Evolutionary conservation across 2,329 filamentous ascomycete species (phyloP), one percentile per base, ranked within the genome.

Genomic region (Fusarium sp.): DNA sequence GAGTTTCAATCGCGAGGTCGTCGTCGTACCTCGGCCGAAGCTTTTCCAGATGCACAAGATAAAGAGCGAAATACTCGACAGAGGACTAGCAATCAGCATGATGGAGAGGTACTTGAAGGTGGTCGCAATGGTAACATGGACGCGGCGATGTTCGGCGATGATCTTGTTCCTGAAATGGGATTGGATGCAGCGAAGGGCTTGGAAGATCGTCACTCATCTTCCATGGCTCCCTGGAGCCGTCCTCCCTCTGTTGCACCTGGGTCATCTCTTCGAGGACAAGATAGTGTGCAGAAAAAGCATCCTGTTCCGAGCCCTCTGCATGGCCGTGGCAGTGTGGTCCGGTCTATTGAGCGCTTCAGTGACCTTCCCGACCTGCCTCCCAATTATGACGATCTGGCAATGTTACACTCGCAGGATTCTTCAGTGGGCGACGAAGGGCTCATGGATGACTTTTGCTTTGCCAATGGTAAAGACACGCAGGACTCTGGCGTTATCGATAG

Each of bases 111-210:
- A 49, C 12, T 75, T 28, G 78, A 73, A 3, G 75, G 74, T 16
- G 73, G 73, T 3, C 44, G 65, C 12, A 63, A 57, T 6, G 75
- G 76, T 9, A 76, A 76, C 8, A 18, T 50, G 36, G 77, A 76
- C 0, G 67, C 74, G 5, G 46, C 77, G 10, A 73, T 78, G 3
- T 70, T 81, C 8, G 79, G 78, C n/a, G 77, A 83, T 20, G 79
- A 83, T 18, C 77, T 78, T 1, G 77, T 81, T 47, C 79, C 91
- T 20, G 93, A 97, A 77, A 78, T 92, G 26, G 92, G 90, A 20
- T 88, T 92, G 78, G 88, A 92, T 41, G 91, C 87, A 1, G 86
- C 83, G 1, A 84, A 87, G 1, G 86, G 87, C 9, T 84, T 96
- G 54, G 87, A 88, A 6, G 91, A 97, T 61, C 86, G 90, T 54